These are phyloP conservation scores for Alternaria angustiovoidea DNA, from an alignment of 2,329 filamentous ascomycete species.

Conservation along the genomic window DNA sequence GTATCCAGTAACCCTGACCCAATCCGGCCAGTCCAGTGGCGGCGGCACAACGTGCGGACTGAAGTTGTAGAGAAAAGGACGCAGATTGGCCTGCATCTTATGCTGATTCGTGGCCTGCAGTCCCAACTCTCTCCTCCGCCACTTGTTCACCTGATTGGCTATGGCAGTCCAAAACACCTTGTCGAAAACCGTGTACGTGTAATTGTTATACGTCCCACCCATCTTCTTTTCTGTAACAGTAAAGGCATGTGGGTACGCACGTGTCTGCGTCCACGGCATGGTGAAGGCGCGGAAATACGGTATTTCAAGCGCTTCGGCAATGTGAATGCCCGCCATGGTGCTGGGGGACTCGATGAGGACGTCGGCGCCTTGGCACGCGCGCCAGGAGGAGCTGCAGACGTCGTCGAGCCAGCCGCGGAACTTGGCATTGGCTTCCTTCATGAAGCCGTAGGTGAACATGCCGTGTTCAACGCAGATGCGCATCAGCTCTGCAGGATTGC, in stretches of 20 bases:
- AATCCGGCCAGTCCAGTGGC: slow-evolving; percentile 94
- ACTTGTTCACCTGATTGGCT: slow-evolving; percentile 87
- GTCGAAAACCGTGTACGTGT: slow-evolving; percentile 96
- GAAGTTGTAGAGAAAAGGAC: slow-evolving; percentile 99
- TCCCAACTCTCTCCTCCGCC: slow-evolving; percentile 82
- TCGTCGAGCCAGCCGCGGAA: slow-evolving; percentile 97
- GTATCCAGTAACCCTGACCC: slow-evolving; percentile 96
- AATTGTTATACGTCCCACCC: slow-evolving; percentile 93
- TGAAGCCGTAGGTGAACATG: slow-evolving; percentile 92
- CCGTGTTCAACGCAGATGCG: slow-evolving; percentile 94
- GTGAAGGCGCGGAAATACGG: slow-evolving; percentile 98
- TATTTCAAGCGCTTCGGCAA: slow-evolving; percentile 89
- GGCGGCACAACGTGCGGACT: slow-evolving; percentile 92
- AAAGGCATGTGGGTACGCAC: slow-evolving; percentile 96
- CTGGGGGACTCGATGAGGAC: slow-evolving; percentile 94
- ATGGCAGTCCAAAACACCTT: slow-evolving; percentile 97
- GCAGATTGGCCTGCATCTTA: slow-evolving; percentile 94
- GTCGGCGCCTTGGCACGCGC: slow-evolving; percentile 84
- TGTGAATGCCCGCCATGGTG: slow-evolving; percentile 97
- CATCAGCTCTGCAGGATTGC: slow-evolving; percentile 95
- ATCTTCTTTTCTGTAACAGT: slow-evolving; percentile 91
- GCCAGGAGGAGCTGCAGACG: slow-evolving; percentile 81
- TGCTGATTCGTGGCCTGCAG: slow-evolving; percentile 83
- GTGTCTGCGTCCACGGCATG: slow-evolving; percentile 97
- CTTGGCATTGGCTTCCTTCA: slow-evolving; percentile 75